phyloP scores from a whole-genome alignment of 768 basidiomycete genomes.

The Leccinum subgranulosum region DNA sequence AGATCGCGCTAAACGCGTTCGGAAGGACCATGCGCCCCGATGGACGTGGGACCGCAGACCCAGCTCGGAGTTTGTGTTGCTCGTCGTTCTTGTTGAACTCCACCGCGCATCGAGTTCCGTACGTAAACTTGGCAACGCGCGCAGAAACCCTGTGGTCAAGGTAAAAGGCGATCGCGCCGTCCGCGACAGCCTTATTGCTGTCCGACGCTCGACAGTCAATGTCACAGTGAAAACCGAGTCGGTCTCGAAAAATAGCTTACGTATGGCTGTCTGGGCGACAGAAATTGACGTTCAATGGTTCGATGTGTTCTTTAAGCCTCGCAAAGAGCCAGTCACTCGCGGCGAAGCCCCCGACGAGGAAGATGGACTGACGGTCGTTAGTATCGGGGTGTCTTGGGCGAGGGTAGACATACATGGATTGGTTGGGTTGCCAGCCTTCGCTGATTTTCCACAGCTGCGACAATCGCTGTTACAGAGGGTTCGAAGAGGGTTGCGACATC shows the following conservation, averaged over 20 bases:
- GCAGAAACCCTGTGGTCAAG: constrained; percentile 40
- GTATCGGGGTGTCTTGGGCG: background rate
- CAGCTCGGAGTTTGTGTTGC: constrained; percentile 29
- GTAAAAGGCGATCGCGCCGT: constrained; percentile 43
- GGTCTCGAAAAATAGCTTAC: constrained; percentile 29
- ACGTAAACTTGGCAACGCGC: constrained; percentile 38
- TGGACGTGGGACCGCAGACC: constrained; percentile 28
- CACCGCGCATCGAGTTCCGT: constrained; percentile 34
- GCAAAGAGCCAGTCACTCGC: constrained; percentile 43
- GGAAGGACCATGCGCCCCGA: constrained; percentile 33
- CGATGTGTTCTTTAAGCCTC: constrained; percentile 31
- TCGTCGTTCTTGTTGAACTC: constrained; percentile 29
- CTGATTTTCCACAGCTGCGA: constrained; percentile 26
- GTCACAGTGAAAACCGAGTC: background rate
- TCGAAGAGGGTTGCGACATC: constrained; percentile 32
- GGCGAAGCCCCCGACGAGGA: constrained; percentile 46
- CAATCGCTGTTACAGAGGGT: constrained; percentile 21
- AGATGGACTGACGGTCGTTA: constrained; percentile 27
- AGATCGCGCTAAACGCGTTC: constrained; percentile 30
- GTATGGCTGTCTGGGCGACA: constrained; percentile 51
- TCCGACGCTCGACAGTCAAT: background rate
- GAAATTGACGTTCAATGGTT: constrained; percentile 36
- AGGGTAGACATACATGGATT: constrained; percentile 22
- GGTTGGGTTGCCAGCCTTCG: constrained; percentile 14
- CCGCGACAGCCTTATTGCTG: constrained; percentile 47